Evolutionary conservation across 2,329 filamentous ascomycete genomes (phyloP).

Genomic region (Penicillium brevicompactum): DNA sequence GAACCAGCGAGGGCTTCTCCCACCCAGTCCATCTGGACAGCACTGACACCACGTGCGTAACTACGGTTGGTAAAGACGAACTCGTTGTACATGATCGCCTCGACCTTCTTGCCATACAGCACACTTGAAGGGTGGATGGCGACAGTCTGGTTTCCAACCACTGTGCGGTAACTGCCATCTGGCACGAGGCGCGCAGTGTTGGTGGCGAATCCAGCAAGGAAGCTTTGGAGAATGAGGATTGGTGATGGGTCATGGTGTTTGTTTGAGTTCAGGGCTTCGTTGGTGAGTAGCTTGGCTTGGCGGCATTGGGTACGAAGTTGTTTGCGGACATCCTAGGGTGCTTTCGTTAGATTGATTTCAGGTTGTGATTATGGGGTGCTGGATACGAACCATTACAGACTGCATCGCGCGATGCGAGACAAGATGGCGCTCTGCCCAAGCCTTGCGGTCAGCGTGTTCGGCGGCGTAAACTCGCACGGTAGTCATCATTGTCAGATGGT

Average conservation of each 20-base stretch:
- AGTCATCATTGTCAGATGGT: conserved; percentile 64
- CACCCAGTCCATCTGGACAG: conserved; percentile 65
- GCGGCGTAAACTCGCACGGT: conserved; percentile 62
- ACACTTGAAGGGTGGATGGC: conserved; percentile 65
- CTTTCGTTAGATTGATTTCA: conserved; percentile 6
- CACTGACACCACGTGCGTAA: conserved; percentile 64
- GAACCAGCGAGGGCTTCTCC: conserved; percentile 49
- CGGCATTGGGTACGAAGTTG: conserved; percentile 61
- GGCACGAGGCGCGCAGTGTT: conserved; percentile 63
- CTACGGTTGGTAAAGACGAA: conserved; percentile 67
- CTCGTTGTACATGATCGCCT: conserved; percentile 67
- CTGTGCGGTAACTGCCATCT: conserved; percentile 63
- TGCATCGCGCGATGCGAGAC: conserved; percentile 67
- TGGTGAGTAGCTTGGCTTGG: conserved; percentile 47
- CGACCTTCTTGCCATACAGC: conserved; percentile 61
- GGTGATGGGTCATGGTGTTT: conserved; percentile 41
- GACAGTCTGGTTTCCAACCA: conserved; percentile 63
- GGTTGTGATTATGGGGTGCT: neutral
- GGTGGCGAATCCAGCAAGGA: conserved; percentile 60
- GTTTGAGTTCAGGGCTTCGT: conserved; percentile 21
- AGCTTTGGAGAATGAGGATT: conserved; percentile 57
- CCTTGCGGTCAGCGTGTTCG: conserved; percentile 60
- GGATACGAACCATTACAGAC: conserved; percentile 56
- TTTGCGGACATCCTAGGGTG: conserved; percentile 58
- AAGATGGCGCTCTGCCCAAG: conserved; percentile 61